Conservation (phyloP, 2,329 filamentous ascomycete genomes). For the Aspergillus thermomutatus region DNA sequence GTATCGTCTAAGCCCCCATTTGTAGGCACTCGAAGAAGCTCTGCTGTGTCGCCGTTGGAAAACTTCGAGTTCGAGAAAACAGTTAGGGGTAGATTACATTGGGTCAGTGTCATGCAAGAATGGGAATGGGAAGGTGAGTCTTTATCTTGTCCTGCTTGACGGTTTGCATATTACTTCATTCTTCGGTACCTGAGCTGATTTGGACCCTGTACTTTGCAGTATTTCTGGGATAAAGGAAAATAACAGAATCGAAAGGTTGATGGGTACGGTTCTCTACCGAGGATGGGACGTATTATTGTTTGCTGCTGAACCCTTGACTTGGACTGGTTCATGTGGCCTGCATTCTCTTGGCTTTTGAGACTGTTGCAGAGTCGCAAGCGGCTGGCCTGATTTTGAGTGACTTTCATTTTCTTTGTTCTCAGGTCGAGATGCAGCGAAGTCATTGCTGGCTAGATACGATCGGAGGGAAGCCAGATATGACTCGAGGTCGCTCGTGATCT, state of each 20-base stretch:
- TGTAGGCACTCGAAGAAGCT: slow-evolving; percentile 23
- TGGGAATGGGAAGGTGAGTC: slow-evolving; percentile 69
- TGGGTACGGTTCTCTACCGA: not conserved
- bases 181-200: slow-evolving; percentile 1
- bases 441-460: slow-evolving; percentile 19
- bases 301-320: not conserved
- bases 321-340: not conserved
- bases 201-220: slow-evolving; percentile 20
- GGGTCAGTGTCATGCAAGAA: slow-evolving; percentile 69
- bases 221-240: slow-evolving; percentile 36
- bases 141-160: not conserved
- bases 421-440: not conserved
- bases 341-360: not conserved
- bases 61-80: slow-evolving; percentile 59
- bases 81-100: slow-evolving; percentile 64
- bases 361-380: not conserved
- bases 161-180: not conserved
- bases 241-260: not conserved
- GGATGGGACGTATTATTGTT: not conserved
- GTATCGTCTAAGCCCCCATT: slow-evolving; percentile 8
- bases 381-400: not conserved
- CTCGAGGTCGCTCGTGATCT: slow-evolving; percentile 29
- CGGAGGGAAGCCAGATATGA: slow-evolving; percentile 29
- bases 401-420: slow-evolving; percentile 2
- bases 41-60: slow-evolving; percentile 33